These are phyloP conservation scores for Dillenia turbinata DNA, from an alignment of 164 flowering plant genomes.

Conservation along the genomic window DNA sequence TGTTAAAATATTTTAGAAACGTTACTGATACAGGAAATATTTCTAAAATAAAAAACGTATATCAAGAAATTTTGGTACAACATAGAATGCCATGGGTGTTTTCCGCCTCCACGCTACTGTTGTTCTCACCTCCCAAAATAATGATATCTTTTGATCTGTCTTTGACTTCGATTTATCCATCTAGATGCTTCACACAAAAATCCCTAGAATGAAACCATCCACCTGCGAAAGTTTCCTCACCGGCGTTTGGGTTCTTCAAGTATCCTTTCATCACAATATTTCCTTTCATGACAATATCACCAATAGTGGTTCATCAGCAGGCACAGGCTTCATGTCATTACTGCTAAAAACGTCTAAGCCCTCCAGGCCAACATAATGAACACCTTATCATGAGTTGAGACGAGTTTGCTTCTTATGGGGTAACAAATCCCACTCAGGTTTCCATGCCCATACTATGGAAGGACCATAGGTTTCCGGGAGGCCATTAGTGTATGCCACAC, in stretches of 20 bases:
- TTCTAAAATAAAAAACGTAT: too few species aligned
- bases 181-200: constrained; percentile 85
- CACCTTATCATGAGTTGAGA: constrained; percentile 84
- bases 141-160: constrained; percentile 93
- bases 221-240: constrained; percentile 64
- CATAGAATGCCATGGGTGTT: too few species aligned
- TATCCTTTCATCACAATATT: constrained; percentile 94
- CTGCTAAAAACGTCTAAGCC: constrained; percentile 64
- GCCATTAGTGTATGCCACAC: constrained; percentile 85
- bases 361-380: constrained; percentile 72
- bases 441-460: constrained; percentile 86
- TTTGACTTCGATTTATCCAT: constrained; percentile 80
- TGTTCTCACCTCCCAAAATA: constrained; percentile 95
- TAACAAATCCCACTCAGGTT: constrained; percentile 87
- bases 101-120: constrained; percentile 88
- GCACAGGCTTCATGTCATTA: constrained; percentile 54
- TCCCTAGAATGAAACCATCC: constrained; percentile 97
- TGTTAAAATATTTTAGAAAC: too few species aligned
- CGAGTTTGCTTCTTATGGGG: constrained; percentile 69
- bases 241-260: constrained; percentile 87
- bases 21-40: too few species aligned
- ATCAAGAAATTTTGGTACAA: too few species aligned
- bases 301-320: constrained; percentile 74
- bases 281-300: constrained; percentile 87
- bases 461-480: constrained; percentile 98